Evolutionary conservation across 1,284 basidiomycete genomes (phyloP), one percentile per base, ranked within the genome.

Genomic region (Cerrena zonata): DNA sequence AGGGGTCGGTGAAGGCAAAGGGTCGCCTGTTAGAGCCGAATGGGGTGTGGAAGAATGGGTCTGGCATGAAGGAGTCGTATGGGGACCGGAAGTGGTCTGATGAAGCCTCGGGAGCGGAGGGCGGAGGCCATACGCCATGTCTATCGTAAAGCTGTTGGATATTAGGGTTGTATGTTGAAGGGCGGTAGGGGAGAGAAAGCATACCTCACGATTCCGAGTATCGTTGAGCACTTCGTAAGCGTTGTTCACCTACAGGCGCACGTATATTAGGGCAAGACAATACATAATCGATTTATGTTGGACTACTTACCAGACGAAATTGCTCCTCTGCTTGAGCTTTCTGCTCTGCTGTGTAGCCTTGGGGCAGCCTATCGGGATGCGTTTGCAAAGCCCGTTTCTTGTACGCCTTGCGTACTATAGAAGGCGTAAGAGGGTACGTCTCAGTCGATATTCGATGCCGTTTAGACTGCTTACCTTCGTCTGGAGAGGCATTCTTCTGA

Each of bases 121-220:
- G 82, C 13, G 84, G 83, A 12, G 87, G 87, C 81, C 83, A 90
- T 45, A 80, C 72, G 38, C 87, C 85, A 56, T 82, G 69, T 21
- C 65, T 63, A 61, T 90, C 88, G 64, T 89, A 90, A n/a, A 75
- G 53, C 77, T 86, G 53, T 30, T 27, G 34, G 40, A 27, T 18
- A 37, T 19, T 19, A 39, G 19, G 19, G 27, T 47, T 48, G 15
- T 56, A n/a, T 15, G 44, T 41, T 45, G 25, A 49, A 53, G 36
- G 50, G 45, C 4, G 47, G 5, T 34, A n/a, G 43, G 24, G 46
- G 45, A 23, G 43, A 19, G 12, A 24, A 15, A 24, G 53, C 68
- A 47, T 52, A 73, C 73, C 57, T 62, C 62, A 22, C 77, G 71
- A 39, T 67, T 78, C 39, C 69, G 58, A 1, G 67, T 54, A 54